Percentiles rank a stretch among this genome's conserved stretches.
phyloP scores from a whole-genome alignment of 2,329 filamentous ascomycete species.

The Pseudogymnoascus sp. region DNA sequence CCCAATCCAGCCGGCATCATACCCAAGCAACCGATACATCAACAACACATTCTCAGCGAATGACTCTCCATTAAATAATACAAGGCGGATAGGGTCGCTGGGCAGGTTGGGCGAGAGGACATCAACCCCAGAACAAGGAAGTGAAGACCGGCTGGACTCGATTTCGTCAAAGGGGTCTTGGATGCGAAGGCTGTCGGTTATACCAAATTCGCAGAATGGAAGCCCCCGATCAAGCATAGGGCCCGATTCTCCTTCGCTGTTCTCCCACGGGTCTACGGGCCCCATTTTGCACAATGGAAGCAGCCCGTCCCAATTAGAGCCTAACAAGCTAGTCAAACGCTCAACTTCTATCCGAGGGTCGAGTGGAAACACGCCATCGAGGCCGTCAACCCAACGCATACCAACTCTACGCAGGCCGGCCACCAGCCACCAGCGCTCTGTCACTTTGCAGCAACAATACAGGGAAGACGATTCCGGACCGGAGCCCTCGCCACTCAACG shows the following conservation, averaged over 20 bases:
- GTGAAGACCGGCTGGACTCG: slow-evolving; percentile 39
- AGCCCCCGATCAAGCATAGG: slow-evolving; percentile 57
- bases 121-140: slow-evolving; percentile 16
- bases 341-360: slow-evolving; percentile 47
- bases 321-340: slow-evolving; percentile 74
- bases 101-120: slow-evolving; percentile 19
- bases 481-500: slow-evolving; percentile 11
- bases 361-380: slow-evolving; percentile 35
- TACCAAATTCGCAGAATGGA: slow-evolving; percentile 56
- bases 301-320: slow-evolving; percentile 41
- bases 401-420: slow-evolving; percentile 63
- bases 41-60: slow-evolving; percentile 14
- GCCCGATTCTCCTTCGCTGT: slow-evolving; percentile 57
- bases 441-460: slow-evolving; percentile 52
- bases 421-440: slow-evolving; percentile 70
- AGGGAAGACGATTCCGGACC: slow-evolving; percentile 20
- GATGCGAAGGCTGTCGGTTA: slow-evolving; percentile 62
- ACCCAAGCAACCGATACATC: slow-evolving; percentile 16
- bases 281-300: slow-evolving; percentile 44
- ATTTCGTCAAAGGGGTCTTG: slow-evolving; percentile 58
- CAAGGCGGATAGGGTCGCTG: slow-evolving; percentile 20
- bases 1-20: slow-evolving; percentile 10
- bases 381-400: slow-evolving; percentile 51
- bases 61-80: slow-evolving; percentile 19
- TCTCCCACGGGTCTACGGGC: slow-evolving; percentile 58